phyloP scores from a whole-genome alignment of 1,139 yeast genomes.

The Hansenula anomala region DNA sequence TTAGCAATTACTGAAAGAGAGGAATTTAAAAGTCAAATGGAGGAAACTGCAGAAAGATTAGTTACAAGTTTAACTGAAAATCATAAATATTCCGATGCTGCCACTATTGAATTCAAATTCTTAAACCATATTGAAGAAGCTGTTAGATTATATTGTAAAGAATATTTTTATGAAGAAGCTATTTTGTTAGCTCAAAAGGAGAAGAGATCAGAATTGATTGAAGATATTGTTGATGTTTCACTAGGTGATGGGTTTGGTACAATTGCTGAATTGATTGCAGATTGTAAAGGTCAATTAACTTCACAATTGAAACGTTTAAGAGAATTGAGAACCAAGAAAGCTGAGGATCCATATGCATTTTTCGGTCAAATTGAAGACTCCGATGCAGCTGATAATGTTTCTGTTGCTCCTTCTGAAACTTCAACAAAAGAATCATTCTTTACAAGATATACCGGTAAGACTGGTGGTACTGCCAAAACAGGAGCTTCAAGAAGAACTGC shows the following conservation, averaged over 20 bases:
- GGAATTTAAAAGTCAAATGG: slow-evolving; percentile 32
- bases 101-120: slow-evolving; percentile 63
- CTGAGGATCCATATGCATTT: slow-evolving; percentile 79
- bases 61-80: slow-evolving; percentile 58
- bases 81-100: slow-evolving; percentile 81
- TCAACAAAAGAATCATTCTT: slow-evolving; percentile 90
- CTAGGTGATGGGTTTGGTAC: slow-evolving; percentile 85
- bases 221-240: slow-evolving; percentile 61
- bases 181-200: slow-evolving; percentile 53
- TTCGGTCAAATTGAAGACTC: slow-evolving; percentile 62
- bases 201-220: slow-evolving; percentile 41
- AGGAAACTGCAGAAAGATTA: slow-evolving; percentile 52
- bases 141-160: slow-evolving; percentile 65
- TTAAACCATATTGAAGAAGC: slow-evolving; percentile 61
- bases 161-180: slow-evolving; percentile 73
- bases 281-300: slow-evolving; percentile 77
- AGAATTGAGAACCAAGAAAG: slow-evolving; percentile 79
- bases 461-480: slow-evolving; percentile 92
- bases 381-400: slow-evolving; percentile 88
- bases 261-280: slow-evolving; percentile 85
- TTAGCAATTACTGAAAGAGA: slow-evolving; percentile 48
- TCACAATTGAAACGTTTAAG: slow-evolving; percentile 83
- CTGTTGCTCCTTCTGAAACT: slow-evolving; percentile 92
- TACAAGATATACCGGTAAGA: slow-evolving; percentile 94
- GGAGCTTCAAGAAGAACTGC: slow-evolving; percentile 92